Base-by-base conservation (phyloP, 768 basidiomycete species). In the Tephrocybe rancida region DNA sequence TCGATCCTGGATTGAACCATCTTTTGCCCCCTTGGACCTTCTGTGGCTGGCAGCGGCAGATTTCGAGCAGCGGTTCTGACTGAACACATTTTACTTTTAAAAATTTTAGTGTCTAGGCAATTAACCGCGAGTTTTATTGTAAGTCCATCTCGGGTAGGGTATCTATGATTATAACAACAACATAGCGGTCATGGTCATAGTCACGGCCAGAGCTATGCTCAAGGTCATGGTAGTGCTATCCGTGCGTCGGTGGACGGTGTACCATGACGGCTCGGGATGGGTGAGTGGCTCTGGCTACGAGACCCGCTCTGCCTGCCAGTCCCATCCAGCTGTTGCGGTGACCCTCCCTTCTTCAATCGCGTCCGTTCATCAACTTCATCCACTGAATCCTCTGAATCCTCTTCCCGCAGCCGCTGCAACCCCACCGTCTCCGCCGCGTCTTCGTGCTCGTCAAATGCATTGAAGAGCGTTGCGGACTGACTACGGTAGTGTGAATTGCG, bases 381-480 rank as follows among this genome's bases (percentile, higher is more conserved):
- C 18, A 76, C 79, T 30, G 79, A 80, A 49, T 77, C 77, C 43
- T 84, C 83, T 16, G 35, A 45, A 44, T 85, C 86, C 44, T 85
- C 87, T 73, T 94, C 92, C 34, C 78, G 72, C 48, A 95, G 70
- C 56, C 78, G 76, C 11, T 81, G 76, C 43, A 95, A 63, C 11
- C 85, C 85, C 38, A 88, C 74, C 50, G 45, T 80, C 74, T 64
- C 62, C 52, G 58, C 27, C 35, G 57, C 24, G 48, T 69, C 37
- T 24, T 77, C 80, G 24, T 75, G 75, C 44, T 79, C 84, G 50
- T 87, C 90, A 61, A 89, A 93, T 11, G 91, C 80, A 66, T 80
- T 85, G 70, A 93, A 95, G 22, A 95, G 72, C 14, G 85, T 85
- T 6, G 78, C 71, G 35, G 78, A 76, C 63, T 89, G 87, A 2